These are phyloP conservation scores for Raphanus hybrid DNA, from an alignment of 441 rosid genomes.

Conservation along the genomic window DNA sequence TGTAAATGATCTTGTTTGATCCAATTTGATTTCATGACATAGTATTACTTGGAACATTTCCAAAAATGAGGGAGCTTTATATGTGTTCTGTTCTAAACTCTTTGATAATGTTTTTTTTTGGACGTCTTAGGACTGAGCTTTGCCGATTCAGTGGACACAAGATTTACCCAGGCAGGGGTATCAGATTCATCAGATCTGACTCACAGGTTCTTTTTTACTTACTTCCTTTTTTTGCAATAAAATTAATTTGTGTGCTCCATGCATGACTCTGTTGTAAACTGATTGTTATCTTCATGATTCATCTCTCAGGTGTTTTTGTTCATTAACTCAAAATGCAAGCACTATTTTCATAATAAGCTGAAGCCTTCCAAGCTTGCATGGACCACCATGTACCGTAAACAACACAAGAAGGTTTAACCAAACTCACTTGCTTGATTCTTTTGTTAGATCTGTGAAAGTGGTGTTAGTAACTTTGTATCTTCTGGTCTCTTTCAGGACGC, in stretches of 20 bases:
- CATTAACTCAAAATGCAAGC: conserved; percentile 83
- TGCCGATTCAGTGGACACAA: conserved; percentile 88
- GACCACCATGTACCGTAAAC: conserved; percentile 94
- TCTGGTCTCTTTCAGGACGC: conserved; percentile 54
- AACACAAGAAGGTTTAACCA: conserved; percentile 72
- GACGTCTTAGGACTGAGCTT: conserved; percentile 68
- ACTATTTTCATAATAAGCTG: conserved; percentile 84
- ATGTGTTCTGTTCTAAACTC: conserved; percentile 4
- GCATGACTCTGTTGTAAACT: background rate
- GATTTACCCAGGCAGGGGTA: conserved; percentile 89
- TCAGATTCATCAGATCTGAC: conserved; percentile 77
- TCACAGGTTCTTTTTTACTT: conserved; percentile 60
- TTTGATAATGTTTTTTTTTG: conserved; percentile 18
- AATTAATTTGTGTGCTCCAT: background rate
- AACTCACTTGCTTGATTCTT: too few species aligned
- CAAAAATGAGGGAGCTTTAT: background rate
- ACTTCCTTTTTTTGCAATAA: background rate
- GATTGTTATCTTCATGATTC: background rate
- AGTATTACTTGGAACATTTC: background rate
- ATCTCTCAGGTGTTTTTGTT: conserved; percentile 73
- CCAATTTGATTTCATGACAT: background rate
- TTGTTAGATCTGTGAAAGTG: background rate
- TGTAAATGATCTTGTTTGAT: background rate
- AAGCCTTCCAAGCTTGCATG: conserved; percentile 95
- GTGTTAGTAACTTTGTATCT: background rate